These are phyloP conservation scores for Glomus cerebriforme DNA, from an alignment of 192 early-diverging fungal genomes.

Conservation along the genomic window DNA sequence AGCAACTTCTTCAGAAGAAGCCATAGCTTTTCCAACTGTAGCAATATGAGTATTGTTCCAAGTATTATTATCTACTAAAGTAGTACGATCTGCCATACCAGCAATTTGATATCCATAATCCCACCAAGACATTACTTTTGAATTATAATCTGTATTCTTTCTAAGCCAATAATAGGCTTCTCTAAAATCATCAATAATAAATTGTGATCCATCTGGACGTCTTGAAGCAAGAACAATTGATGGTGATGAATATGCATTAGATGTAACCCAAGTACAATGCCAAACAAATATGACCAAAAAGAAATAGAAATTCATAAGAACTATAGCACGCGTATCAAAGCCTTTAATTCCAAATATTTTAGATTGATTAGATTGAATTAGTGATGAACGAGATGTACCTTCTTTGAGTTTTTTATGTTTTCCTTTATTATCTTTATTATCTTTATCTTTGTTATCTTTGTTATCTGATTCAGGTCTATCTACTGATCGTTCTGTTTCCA, in stretches of 20 bases:
- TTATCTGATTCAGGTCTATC: constrained; percentile 15
- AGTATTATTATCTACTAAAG: constrained; percentile 99
- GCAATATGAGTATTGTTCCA: constrained; percentile 99
- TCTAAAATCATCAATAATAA: constrained; percentile 99
- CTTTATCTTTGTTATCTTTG: too few relatives aligned
- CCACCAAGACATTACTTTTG: constrained; percentile 99
- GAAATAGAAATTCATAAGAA: constrained; percentile 69
- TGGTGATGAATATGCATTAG: constrained; percentile 96
- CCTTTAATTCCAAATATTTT: constrained; percentile 48
- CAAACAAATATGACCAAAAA: constrained; percentile 83
- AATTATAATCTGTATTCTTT: constrained; percentile 90
- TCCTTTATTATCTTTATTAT: constrained; percentile 22
- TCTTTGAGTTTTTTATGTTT: neutral
- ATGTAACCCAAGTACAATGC: constrained; percentile 99
- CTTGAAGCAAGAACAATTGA: constrained; percentile 96
- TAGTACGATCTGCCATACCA: constrained; percentile 96
- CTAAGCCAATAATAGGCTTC: constrained; percentile 99
- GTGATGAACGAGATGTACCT: neutral
- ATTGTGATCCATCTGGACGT: constrained; percentile 82
- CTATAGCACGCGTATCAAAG: constrained; percentile 56
- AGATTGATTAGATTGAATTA: constrained; percentile 39
- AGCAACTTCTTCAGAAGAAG: constrained; percentile 86
- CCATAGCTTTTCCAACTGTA: constrained; percentile 91
- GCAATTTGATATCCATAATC: constrained; percentile 99
- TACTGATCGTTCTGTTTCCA: constrained; percentile 27